These are phyloP conservation scores for Casuarina equisetifolia DNA, from an alignment of 306 rosid species.

Conservation along the genomic window DNA sequence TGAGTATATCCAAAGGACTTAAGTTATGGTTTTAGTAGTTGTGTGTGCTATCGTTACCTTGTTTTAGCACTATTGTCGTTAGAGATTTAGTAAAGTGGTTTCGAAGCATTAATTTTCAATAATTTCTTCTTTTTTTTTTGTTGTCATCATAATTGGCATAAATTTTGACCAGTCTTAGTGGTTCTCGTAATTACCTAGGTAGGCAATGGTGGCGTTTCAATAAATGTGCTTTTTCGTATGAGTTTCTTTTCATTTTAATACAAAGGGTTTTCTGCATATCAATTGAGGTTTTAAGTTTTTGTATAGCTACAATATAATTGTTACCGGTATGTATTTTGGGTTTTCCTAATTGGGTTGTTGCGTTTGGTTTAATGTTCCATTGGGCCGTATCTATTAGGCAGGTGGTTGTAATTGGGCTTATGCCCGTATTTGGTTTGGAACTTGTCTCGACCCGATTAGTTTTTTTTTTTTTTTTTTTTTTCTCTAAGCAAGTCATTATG, in stretches of 20 bases:
- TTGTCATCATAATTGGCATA: not conserved
- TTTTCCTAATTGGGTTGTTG: too few relatives aligned
- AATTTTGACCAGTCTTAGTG: not conserved
- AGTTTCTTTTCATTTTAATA: not conserved
- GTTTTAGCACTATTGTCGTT: not conserved
- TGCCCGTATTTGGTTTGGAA: too few relatives aligned
- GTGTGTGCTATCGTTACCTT: not conserved
- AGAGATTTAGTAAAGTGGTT: not conserved
- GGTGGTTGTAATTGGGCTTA: too few relatives aligned
- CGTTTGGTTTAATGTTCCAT: too few relatives aligned
- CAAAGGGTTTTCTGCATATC: not conserved
- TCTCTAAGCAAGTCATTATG: constrained; percentile 71
- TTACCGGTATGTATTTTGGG: constrained; percentile 69
- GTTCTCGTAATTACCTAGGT: not conserved
- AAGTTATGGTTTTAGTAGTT: not conserved
- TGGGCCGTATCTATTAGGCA: too few relatives aligned
- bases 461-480: constrained; percentile 5
- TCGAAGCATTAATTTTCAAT: not conserved
- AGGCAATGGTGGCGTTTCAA: not conserved
- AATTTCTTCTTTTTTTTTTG: not conserved
- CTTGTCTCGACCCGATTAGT: too few relatives aligned
- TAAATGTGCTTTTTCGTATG: not conserved
- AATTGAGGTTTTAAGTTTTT: not conserved
- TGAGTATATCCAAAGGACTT: too few relatives aligned
- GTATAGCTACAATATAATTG: not conserved